These are phyloP conservation scores for Suillus spraguei DNA, from an alignment of 768 basidiomycete species.

Conservation along the genomic window DNA sequence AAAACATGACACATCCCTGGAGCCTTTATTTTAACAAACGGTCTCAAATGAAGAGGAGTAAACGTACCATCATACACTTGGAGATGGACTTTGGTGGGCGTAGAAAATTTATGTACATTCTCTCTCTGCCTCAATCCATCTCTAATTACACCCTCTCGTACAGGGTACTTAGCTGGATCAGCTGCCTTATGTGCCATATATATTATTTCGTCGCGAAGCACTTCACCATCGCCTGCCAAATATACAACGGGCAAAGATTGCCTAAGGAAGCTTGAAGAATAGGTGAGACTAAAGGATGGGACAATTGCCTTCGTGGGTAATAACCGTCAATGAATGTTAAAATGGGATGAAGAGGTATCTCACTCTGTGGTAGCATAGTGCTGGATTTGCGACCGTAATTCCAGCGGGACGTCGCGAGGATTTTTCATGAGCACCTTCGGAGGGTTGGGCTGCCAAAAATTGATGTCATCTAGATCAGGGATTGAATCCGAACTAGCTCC, in stretches of 20 bases:
- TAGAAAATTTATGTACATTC: conserved; percentile 51
- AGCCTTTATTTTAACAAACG: neutral
- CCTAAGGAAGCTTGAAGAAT: conserved; percentile 72
- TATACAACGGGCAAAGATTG: conserved; percentile 74
- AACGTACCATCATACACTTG: conserved; percentile 72
- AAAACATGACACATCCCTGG: conserved; percentile 74
- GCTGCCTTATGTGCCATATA: conserved; percentile 83
- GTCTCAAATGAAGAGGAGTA: conserved; percentile 1
- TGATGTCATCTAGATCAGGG: conserved; percentile 20
- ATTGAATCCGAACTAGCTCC: neutral
- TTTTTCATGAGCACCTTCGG: conserved; percentile 58
- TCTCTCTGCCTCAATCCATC: conserved; percentile 50
- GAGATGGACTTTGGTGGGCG: conserved; percentile 67
- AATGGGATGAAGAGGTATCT: conserved; percentile 23
- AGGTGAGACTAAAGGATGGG: conserved; percentile 75
- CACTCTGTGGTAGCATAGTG: conserved; percentile 76
- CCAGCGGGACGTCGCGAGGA: conserved; percentile 44
- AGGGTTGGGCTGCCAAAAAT: conserved; percentile 55
- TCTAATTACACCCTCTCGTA: conserved; percentile 52
- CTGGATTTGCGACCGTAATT: conserved; percentile 69
- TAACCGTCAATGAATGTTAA: neutral
- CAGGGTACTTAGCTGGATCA: conserved; percentile 64
- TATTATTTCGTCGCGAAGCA: conserved; percentile 76
- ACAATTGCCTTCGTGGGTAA: conserved; percentile 46
- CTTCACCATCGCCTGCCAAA: conserved; percentile 76